phyloP scores from a whole-genome alignment of 1,139 yeast genomes.

The Candida buenavistaensis region DNA sequence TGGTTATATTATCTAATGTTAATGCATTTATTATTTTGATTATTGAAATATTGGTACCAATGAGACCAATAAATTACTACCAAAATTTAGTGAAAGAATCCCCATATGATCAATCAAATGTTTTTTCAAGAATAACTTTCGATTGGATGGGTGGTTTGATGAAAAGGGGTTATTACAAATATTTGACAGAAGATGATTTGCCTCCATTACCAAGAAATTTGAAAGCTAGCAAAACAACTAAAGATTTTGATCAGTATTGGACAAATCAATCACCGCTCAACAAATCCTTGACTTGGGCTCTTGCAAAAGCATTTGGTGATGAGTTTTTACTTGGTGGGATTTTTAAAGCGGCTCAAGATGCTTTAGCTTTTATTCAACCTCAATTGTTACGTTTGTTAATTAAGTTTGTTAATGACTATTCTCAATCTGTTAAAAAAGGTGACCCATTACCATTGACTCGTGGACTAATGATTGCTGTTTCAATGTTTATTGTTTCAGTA shows the following conservation, averaged over 20 bases:
- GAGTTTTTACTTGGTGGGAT: slow-evolving; percentile 69
- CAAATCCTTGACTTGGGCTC: slow-evolving; percentile 69
- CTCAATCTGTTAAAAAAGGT: slow-evolving; percentile 36
- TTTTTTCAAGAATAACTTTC: slow-evolving; percentile 78
- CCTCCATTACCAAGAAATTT: slow-evolving; percentile 76
- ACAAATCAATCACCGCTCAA: slow-evolving; percentile 30
- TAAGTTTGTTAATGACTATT: slow-evolving; percentile 77
- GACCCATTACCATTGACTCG: slow-evolving; percentile 61
- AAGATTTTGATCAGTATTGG: slow-evolving; percentile 64
- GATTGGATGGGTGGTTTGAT: slow-evolving; percentile 92
- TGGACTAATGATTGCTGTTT: slow-evolving; percentile 80
- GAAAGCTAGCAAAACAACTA: slow-evolving; percentile 51
- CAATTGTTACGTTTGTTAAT: slow-evolving; percentile 77
- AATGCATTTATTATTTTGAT: slow-evolving; percentile 52
- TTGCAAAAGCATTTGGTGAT: slow-evolving; percentile 68
- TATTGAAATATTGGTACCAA: slow-evolving; percentile 53
- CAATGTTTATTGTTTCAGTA: slow-evolving; percentile 83
- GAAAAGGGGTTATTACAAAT: slow-evolving; percentile 79
- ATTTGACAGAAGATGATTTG: slow-evolving; percentile 71
- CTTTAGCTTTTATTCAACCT: slow-evolving; percentile 85
- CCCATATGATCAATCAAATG: slow-evolving; percentile 81
- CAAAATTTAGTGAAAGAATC: slow-evolving; percentile 40
- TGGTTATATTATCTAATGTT: slow-evolving; percentile 48
- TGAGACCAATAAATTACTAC: slow-evolving; percentile 35
- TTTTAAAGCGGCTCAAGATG: slow-evolving; percentile 80